Conservation (phyloP, 768 basidiomycete species). For the Russula griseocarnosa region DNA sequence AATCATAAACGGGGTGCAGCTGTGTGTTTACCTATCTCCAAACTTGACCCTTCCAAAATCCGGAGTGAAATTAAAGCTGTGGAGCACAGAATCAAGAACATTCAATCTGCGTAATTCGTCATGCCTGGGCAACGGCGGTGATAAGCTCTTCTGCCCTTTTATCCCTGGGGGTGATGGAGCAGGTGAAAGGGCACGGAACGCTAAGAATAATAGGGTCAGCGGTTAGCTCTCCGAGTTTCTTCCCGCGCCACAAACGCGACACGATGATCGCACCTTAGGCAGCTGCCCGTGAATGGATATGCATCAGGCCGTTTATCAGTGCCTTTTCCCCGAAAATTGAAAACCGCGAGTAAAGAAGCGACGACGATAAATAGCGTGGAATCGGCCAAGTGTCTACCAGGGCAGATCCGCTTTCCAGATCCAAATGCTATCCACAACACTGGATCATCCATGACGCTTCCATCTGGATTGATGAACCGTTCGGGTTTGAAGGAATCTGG, state of each 20-base stretch:
- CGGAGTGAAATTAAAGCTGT: too few relatives aligned
- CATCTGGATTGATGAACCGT: constrained; percentile 26
- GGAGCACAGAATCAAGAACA: too few relatives aligned
- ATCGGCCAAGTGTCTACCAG: constrained; percentile 24
- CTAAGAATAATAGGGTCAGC: not conserved
- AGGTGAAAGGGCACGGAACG: constrained; percentile 4
- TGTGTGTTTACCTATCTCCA: too few relatives aligned
- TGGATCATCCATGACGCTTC: constrained; percentile 16
- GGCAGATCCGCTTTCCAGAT: constrained; percentile 17
- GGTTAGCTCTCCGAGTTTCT: too few relatives aligned
- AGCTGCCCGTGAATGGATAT: not conserved
- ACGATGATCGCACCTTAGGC: constrained; percentile 2
- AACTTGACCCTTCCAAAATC: too few relatives aligned
- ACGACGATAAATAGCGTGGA: constrained; percentile 8
- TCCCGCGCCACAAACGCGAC: not conserved
- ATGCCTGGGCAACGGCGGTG: not conserved
- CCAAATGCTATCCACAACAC: constrained; percentile 9
- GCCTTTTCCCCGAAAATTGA: not conserved
- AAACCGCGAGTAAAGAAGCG: constrained; percentile 16
- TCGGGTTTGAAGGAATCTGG: constrained; percentile 30
- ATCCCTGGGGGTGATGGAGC: constrained; percentile 12
- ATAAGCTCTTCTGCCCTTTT: constrained; percentile 10
- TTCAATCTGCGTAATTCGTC: not conserved
- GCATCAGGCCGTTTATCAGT: not conserved
- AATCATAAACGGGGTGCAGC: too few relatives aligned